Evolutionary conservation across 129 eudicot species (phyloP).

Genomic region (Flaveria linearis): DNA sequence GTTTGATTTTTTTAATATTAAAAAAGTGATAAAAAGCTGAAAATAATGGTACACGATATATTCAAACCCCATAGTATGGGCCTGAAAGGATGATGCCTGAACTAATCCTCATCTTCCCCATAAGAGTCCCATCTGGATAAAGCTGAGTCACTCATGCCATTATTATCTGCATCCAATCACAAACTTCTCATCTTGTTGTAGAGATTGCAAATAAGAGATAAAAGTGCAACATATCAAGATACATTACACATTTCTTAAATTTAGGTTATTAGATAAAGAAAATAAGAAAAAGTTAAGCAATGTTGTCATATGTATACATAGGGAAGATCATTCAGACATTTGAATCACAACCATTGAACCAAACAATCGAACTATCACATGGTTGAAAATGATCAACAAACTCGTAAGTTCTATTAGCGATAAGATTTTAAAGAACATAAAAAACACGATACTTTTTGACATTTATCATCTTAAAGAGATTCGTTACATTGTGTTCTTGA

Average conservation of each 20-base stretch:
- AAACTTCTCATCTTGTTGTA: constrained; percentile 19
- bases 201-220: constrained; percentile 17
- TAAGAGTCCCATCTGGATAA: constrained; percentile 28
- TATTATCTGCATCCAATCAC: constrained; percentile 27
- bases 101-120: constrained; percentile 33
- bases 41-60: constrained; percentile 23
- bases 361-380: not conserved
- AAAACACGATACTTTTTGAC: not conserved
- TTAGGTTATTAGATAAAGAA: not conserved
- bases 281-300: not conserved
- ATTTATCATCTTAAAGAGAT: not conserved
- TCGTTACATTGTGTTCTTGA: not conserved
- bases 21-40: not conserved
- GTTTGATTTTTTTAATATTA: not conserved
- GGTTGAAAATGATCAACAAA: not conserved
- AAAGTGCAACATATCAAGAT: constrained; percentile 4
- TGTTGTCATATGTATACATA: not conserved
- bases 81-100: constrained; percentile 31
- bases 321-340: too few species aligned
- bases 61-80: constrained; percentile 34
- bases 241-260: not conserved
- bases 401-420: not conserved
- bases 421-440: not conserved
- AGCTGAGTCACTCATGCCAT: constrained; percentile 26
- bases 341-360: too few species aligned